These are phyloP conservation scores for Parietaria judaica DNA, from an alignment of 306 rosid species.

Conservation along the genomic window DNA sequence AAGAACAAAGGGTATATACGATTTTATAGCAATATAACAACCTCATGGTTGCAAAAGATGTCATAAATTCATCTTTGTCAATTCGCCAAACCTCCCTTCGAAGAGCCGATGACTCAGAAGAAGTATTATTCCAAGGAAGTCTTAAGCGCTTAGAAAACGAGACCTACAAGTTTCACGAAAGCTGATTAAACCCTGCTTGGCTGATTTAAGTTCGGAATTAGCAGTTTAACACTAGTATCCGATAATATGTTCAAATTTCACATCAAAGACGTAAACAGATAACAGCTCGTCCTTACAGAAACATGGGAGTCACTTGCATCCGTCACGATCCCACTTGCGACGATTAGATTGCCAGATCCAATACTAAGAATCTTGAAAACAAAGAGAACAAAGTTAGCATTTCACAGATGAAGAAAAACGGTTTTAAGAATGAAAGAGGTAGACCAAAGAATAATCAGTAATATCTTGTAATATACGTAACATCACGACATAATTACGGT, in stretches of 20 bases:
- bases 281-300: conserved; percentile 43
- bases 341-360: conserved; percentile 45
- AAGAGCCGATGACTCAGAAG: conserved; percentile 48
- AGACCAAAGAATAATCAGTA: neutral
- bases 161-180: conserved; percentile 40
- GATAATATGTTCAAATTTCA: too few relatives aligned
- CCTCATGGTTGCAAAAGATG: conserved; percentile 89
- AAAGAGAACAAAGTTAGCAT: conserved; percentile 12
- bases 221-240: too few relatives aligned
- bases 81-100: conserved; percentile 68
- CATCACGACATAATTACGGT: too few relatives aligned
- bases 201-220: conserved; percentile 1
- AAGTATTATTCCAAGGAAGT: conserved; percentile 56
- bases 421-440: neutral
- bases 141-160: conserved; percentile 71
- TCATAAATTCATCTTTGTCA: conserved; percentile 67
- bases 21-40: conserved; percentile 16
- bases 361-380: conserved; percentile 61
- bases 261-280: too few relatives aligned
- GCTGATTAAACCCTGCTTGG: conserved; percentile 8
- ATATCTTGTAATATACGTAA: neutral
- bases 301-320: conserved; percentile 57
- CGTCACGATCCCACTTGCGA: conserved; percentile 70
- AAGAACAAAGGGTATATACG: neutral
- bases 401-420: neutral